phyloP scores from a whole-genome alignment of 2,329 filamentous ascomycete species.

The Chrysoporthe austroafricana region DNA sequence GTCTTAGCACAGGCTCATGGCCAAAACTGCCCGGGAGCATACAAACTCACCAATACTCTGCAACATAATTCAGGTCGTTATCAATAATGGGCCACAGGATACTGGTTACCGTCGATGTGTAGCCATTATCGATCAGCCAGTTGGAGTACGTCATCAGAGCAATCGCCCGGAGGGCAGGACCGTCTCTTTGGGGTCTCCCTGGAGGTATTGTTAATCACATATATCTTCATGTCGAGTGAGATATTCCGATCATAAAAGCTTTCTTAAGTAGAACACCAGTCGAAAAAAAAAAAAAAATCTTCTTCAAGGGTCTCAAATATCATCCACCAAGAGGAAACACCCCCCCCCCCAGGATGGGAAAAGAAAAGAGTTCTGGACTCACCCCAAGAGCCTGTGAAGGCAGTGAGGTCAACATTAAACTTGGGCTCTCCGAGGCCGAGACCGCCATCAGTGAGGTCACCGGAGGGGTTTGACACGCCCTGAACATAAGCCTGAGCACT shows the following conservation, averaged over 20 bases:
- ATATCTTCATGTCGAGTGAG: background rate
- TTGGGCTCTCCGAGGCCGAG: conserved; percentile 72
- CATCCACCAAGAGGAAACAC: no score
- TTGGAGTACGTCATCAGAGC: conserved; percentile 73
- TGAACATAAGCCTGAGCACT: conserved; percentile 69
- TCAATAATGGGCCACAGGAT: conserved; percentile 74
- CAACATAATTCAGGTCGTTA: conserved; percentile 77
- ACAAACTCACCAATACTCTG: conserved; percentile 64
- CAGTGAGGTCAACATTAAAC: conserved; percentile 65
- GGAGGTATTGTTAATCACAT: conserved; percentile 11
- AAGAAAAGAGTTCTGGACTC: conserved; percentile 17
- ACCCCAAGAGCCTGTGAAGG: conserved; percentile 72
- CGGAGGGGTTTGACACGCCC: conserved; percentile 70
- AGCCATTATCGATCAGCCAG: conserved; percentile 71
- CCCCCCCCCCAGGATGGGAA: background rate
- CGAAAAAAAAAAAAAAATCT: no score
- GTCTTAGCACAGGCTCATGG: background rate
- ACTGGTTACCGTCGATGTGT: conserved; percentile 57
- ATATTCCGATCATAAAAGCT: background rate
- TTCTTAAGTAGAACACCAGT: no score
- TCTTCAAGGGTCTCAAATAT: no score
- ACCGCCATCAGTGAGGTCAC: conserved; percentile 53
- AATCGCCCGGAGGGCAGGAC: conserved; percentile 75
- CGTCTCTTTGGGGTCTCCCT: conserved; percentile 77
- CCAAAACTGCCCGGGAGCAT: background rate